Percentiles rank a stretch among this genome's conserved stretches.
Conservation (phyloP, 1,139 yeast genomes). For the Candida anutae region DNA sequence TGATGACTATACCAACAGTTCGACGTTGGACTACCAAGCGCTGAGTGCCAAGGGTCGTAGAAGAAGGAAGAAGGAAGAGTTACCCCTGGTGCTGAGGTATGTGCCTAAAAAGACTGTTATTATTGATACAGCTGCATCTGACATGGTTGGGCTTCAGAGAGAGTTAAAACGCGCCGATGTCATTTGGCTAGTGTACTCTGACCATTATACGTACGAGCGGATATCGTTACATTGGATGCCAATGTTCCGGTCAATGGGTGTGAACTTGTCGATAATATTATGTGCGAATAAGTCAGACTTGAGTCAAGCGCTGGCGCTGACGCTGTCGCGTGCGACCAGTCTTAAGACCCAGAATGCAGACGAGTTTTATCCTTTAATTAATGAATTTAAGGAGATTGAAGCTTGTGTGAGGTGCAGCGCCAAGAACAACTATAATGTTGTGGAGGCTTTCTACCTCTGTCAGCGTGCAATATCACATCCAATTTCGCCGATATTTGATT, state of each 20-base stretch:
- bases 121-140: conserved; percentile 73
- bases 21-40: conserved; percentile 4
- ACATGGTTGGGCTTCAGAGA: conserved; percentile 49
- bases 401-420: conserved; percentile 88
- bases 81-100: conserved; percentile 12
- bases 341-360: conserved; percentile 43
- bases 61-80: conserved; percentile 2
- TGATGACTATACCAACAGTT: conserved; percentile 29
- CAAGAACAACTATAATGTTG: conserved; percentile 71
- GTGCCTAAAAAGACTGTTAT: conserved; percentile 65
- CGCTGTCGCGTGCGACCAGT: conserved; percentile 10
- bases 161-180: conserved; percentile 85
- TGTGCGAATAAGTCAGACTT: conserved; percentile 78
- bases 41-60: conserved; percentile 7
- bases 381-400: conserved; percentile 90
- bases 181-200: conserved; percentile 86
- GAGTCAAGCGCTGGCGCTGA: no score
- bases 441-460: conserved; percentile 81
- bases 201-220: conserved; percentile 89
- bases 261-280: conserved; percentile 83
- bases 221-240: conserved; percentile 93
- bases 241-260: conserved; percentile 83
- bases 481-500: conserved; percentile 85
- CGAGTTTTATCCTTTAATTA: conserved; percentile 78
- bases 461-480: conserved; percentile 91